Conservation (phyloP, 2,329 filamentous ascomycete species). For the Colletotrichum cordylinicola region DNA sequence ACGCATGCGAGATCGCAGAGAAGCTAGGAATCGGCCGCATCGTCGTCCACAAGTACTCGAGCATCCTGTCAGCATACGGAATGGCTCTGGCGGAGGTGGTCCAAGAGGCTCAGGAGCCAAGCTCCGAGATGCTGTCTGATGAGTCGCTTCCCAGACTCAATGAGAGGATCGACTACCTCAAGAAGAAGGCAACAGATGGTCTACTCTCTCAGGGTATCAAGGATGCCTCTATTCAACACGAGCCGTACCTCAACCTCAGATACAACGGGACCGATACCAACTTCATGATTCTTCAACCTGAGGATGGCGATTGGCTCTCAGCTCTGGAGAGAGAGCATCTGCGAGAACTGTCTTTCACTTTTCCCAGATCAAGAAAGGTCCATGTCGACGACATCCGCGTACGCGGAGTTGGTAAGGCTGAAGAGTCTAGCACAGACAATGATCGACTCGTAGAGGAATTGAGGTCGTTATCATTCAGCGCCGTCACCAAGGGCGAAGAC, state of each 20-base stretch:
- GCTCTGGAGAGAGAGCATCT: constrained; percentile 40
- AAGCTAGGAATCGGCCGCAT: constrained; percentile 39
- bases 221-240: constrained; percentile 1
- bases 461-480: background rate
- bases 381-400: constrained; percentile 49
- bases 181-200: constrained; percentile 35
- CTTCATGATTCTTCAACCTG: constrained; percentile 41
- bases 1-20: constrained; percentile 41
- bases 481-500: background rate
- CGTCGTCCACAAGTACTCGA: constrained; percentile 38
- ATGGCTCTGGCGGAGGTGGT: constrained; percentile 43
- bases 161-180: constrained; percentile 29
- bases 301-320: constrained; percentile 31
- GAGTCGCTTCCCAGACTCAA: constrained; percentile 21
- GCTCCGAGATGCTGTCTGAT: constrained; percentile 25
- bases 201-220: constrained; percentile 32
- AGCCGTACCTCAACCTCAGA: constrained; percentile 48
- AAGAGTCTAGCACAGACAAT: background rate
- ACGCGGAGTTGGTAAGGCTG: constrained; percentile 34
- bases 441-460: background rate
- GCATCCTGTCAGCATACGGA: constrained; percentile 43
- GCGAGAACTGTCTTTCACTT: constrained; percentile 46
- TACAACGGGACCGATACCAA: constrained; percentile 48
- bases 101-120: constrained; percentile 36
- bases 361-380: constrained; percentile 39